Conservation (phyloP, 495 filamentous ascomycete genomes). For the Chaetomium cochliodes region DNA sequence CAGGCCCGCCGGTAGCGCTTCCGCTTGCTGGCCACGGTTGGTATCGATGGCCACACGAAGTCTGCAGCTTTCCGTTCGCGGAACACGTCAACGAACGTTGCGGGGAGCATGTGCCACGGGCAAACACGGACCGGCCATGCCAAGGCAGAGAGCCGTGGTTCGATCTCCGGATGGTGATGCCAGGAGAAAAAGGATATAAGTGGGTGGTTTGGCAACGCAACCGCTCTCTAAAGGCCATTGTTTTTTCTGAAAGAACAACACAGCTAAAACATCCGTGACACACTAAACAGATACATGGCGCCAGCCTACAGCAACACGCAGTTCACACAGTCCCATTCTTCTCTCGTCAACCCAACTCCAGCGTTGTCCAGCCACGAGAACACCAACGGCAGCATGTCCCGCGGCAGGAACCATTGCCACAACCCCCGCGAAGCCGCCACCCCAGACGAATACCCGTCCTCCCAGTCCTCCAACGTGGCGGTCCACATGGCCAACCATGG, state of each 20-base stretch:
- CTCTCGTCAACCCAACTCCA: not conserved
- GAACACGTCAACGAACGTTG: conserved; percentile 18
- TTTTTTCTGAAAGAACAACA: not conserved
- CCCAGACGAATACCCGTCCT: not conserved
- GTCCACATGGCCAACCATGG: too few species aligned
- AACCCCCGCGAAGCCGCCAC: not conserved
- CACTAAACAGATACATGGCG: not conserved
- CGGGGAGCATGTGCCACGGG: conserved; percentile 8
- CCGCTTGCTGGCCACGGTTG: not conserved
- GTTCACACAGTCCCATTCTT: not conserved
- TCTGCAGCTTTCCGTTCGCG: conserved; percentile 17
- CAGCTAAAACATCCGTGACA: not conserved
- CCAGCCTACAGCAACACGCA: not conserved
- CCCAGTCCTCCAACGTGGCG: not conserved
- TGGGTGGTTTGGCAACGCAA: too few species aligned
- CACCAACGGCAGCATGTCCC: not conserved
- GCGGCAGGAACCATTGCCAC: not conserved
- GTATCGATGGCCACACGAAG: conserved; percentile 2
- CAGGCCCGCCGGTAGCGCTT: not conserved
- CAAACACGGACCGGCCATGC: conserved; percentile 8
- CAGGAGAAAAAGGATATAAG: not conserved
- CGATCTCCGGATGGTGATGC: not conserved
- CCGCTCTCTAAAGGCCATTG: not conserved
- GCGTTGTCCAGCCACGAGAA: not conserved
- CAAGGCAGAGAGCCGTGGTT: not conserved